Evolutionary conservation across 257 asterid genomes (phyloP), one percentile per base, ranked within the genome.

Genomic region (Ajuga chamaepitys): DNA sequence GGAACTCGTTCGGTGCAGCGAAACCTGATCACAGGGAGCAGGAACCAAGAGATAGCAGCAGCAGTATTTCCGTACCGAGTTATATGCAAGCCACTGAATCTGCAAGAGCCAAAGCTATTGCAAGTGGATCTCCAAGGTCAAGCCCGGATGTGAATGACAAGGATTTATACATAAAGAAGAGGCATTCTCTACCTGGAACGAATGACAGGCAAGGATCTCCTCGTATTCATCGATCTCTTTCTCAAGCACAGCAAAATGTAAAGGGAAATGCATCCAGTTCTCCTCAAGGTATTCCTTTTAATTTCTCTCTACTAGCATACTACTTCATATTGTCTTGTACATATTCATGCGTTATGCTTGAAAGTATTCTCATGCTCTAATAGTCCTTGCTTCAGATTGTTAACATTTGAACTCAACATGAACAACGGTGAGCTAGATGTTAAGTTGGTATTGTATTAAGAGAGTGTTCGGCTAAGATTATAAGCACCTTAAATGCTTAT

Each of bases 61-160:
- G 81, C 81, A 84, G 93, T 64, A 85, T 60, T 67, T 60, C 95
- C 63, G 81, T 94, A 53, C 99, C 99, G 3, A 86, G 95, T 72
- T 94, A 94, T 79, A 94, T 94, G 99, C 99, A 94, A 75, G 96
- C 99, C 2, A 94, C 99, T 46, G 84, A 94, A 74, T 90, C 99
- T 67, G 99, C 99, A 63, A 91, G 78, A 76, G 96, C 96, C 59
- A 94, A 94, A 81, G 89, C 88, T 61, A 77, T 89, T 60, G 71
- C 86, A 13, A 78, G 65, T 77, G 83, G 76, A 57, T 94, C 98
- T 28, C 99, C 98, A 7, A 88, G 87, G 72, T 91, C 96, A 41
- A 94, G 98, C 75, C 99, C 99, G 10, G 99, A 94, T 66, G 80
- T 82, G 77, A 83, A 77, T 24, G 95, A 82, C 64, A 94, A 88